A percentile compares a stretch with the other conserved stretches of the same genome.
Evolutionary conservation across 2,329 filamentous ascomycete species (phyloP).

Genomic region (Grosmannia huntii): DNA sequence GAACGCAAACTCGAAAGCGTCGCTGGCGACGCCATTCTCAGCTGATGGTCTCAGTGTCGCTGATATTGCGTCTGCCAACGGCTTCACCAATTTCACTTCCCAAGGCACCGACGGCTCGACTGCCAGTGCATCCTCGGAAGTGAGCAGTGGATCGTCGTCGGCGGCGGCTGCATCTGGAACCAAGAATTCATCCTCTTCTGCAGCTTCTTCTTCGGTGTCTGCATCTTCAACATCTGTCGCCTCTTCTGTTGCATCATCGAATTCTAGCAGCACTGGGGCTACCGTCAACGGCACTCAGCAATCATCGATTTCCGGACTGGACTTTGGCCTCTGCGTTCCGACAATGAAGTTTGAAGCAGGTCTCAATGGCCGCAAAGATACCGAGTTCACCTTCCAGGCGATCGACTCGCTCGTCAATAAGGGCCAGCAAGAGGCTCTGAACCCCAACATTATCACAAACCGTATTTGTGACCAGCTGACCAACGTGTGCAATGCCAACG

Average conservation of each 20-base stretch:
- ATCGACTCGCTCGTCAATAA: constrained; percentile 47
- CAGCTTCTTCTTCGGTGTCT: neutral
- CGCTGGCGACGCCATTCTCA: constrained; percentile 38
- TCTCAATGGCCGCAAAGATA: constrained; percentile 40
- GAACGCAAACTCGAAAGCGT: constrained; percentile 45
- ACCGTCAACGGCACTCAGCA: constrained; percentile 8
- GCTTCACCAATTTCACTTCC: constrained; percentile 48
- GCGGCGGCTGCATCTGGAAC: constrained; percentile 4
- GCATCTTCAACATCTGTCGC: neutral
- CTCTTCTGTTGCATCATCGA: neutral
- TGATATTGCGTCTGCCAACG: constrained; percentile 46
- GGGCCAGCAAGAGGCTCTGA: constrained; percentile 54
- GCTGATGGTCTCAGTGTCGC: constrained; percentile 51
- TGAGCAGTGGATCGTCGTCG: constrained; percentile 8
- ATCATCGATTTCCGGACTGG: constrained; percentile 16
- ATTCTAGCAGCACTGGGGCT: neutral
- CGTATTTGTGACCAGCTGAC: constrained; percentile 56
- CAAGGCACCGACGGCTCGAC: constrained; percentile 20
- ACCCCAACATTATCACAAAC: constrained; percentile 64
- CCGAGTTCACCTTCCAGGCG: constrained; percentile 56
- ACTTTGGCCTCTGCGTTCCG: constrained; percentile 41
- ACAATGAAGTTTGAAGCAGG: constrained; percentile 49
- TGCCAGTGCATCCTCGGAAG: constrained; percentile 21
- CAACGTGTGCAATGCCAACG: constrained; percentile 53
- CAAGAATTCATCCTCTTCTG: neutral